Evolutionary conservation across 495 filamentous ascomycete species (phyloP).

Genomic region (Podospora australis): DNA sequence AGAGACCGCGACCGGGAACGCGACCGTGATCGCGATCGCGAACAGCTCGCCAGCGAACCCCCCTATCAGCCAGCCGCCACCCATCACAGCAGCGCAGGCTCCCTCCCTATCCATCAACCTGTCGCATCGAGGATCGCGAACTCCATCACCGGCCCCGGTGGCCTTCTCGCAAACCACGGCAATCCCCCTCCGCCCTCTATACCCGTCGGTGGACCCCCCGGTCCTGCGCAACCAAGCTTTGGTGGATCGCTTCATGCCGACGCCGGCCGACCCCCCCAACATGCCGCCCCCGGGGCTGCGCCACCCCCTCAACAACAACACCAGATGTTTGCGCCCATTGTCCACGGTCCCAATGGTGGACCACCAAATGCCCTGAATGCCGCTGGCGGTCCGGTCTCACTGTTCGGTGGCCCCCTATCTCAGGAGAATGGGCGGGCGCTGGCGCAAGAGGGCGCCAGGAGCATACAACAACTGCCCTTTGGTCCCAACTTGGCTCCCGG

Average conservation of each 20-base stretch:
- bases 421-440: slow-evolving; percentile 38
- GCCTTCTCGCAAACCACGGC: slow-evolving; percentile 70
- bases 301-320: slow-evolving; percentile 51
- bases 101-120: slow-evolving; percentile 84
- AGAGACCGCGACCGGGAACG: slow-evolving; percentile 29
- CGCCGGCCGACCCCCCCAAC: slow-evolving; percentile 50
- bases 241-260: slow-evolving; percentile 58
- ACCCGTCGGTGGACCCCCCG: slow-evolving; percentile 57
- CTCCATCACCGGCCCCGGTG: slow-evolving; percentile 80
- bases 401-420: slow-evolving; percentile 46
- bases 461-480: slow-evolving; percentile 43
- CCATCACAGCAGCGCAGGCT: slow-evolving; percentile 76
- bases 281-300: slow-evolving; percentile 57
- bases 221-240: slow-evolving; percentile 61
- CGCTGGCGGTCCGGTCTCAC: slow-evolving; percentile 28
- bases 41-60: slow-evolving; percentile 61
- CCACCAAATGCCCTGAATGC: slow-evolving; percentile 20
- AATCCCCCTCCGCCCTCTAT: slow-evolving; percentile 50
- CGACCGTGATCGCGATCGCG: slow-evolving; percentile 53
- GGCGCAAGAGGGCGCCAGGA: slow-evolving; percentile 32
- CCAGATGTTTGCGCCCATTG: slow-evolving; percentile 54
- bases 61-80: slow-evolving; percentile 52
- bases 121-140: slow-evolving; percentile 75
- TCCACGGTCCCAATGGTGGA: slow-evolving; percentile 40
- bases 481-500: slow-evolving; percentile 24